Evolutionary conservation across 2,329 filamentous ascomycete species (phyloP), one percentile per base, ranked within the genome.

Genomic region (Aspergillus quadrilineatus): DNA sequence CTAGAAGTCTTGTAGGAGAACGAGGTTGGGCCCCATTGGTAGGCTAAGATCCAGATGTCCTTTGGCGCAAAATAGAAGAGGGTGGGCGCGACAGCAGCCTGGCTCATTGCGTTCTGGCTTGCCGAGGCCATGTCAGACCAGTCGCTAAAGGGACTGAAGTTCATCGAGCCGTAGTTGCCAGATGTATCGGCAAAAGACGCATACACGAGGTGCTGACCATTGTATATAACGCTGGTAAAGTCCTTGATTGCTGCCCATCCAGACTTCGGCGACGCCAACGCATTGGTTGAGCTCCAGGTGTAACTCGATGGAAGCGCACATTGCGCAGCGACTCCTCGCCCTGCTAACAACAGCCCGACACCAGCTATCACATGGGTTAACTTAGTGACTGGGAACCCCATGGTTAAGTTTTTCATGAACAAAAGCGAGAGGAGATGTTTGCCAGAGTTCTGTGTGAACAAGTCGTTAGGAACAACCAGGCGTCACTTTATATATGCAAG

Each of bases 41-140:
- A 82, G n/a, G 83, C 82, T 0, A 88, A 77, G n/a, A 87, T 73
- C 85, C 85, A 88, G 60, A 82, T 69, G 61, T 73, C 77, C 73
- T 86, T 87, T 0, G 85, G 85, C 4, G 67, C 63, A 63, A 87
- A 88, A 75, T 80, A 83, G 74, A 88, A 86, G 47, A 88, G 72
- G 0, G 83, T 84, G 1, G 85, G 85, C 0, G 85, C 85, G 17
- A 86, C 83, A 8, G 82, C 70, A 6, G 58, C 63, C 4, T 56
- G 45, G 45, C 32, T 73, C 80, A 84, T 85, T 1, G 56, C 60
- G 59, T 74, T 87, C 71, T 88, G 85, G 58, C 65, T 71, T 0
- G 78, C 82, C 0, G 77, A 72, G 22, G 67, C 71, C 77, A 87
- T 80, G 22, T 79, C 73, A 14, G 73, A 69, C 77, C 79, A 86